Percentiles rank a stretch among this genome's conserved stretches.
Conservation (phyloP, 345 rosid species). For the Eutrema heterophyllum region DNA sequence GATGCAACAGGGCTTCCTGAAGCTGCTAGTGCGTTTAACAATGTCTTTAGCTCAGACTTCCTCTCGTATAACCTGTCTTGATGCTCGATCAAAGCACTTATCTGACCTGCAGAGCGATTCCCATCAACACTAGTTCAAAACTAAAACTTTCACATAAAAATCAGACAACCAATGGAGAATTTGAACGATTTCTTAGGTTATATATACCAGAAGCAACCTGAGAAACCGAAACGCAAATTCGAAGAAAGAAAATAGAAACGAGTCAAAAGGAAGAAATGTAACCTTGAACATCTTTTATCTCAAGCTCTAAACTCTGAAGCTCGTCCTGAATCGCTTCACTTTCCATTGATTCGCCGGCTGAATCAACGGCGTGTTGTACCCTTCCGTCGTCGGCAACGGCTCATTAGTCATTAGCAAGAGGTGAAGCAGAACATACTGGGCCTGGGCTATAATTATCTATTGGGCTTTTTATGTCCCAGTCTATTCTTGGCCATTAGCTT, state of each 20-base stretch:
- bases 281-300: constrained; percentile 74
- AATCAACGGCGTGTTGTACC: background rate
- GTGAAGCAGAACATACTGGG: constrained; percentile 5
- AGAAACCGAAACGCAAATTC: background rate
- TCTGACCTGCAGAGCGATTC: constrained; percentile 43
- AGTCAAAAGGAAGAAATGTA: background rate
- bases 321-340: constrained; percentile 48
- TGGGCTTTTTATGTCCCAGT: background rate
- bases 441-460: background rate
- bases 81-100: constrained; percentile 57
- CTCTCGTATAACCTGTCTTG: constrained; percentile 75
- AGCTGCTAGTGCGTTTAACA: constrained; percentile 49
- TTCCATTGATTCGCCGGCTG: constrained; percentile 39
- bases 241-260: background rate
- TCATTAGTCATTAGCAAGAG: background rate
- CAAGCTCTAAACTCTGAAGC: constrained; percentile 51
- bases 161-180: background rate
- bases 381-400: constrained; percentile 9
- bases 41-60: constrained; percentile 54
- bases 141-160: background rate
- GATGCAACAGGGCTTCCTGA: constrained; percentile 34
- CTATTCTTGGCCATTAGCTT: background rate
- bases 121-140: constrained; percentile 3
- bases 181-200: background rate
- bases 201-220: background rate